Conservation (phyloP, 1,284 basidiomycete genomes). For the Heterobasidion occidentale region DNA sequence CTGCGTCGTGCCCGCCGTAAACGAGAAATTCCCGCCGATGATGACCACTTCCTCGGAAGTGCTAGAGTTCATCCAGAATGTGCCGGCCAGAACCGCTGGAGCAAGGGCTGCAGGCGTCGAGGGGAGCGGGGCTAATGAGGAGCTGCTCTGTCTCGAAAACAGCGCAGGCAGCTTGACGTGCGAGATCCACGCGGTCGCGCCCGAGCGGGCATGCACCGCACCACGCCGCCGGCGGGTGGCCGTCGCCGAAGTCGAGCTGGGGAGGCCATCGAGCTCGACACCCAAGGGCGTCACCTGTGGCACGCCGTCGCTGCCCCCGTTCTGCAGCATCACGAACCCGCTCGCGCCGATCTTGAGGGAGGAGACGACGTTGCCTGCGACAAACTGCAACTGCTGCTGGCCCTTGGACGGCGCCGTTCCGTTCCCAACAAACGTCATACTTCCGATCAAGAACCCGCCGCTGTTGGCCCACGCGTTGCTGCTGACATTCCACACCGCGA, state of each 20-base stretch:
- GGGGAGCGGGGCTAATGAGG: conserved; percentile 42
- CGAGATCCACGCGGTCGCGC: conserved; percentile 41
- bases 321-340: conserved; percentile 66
- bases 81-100: conserved; percentile 80
- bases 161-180: conserved; percentile 37
- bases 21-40: conserved; percentile 88
- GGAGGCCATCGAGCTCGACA: conserved; percentile 37
- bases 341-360: conserved; percentile 58
- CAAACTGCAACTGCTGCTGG: conserved; percentile 35
- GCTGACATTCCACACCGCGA: conserved; percentile 73
- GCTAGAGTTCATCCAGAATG: conserved; percentile 84
- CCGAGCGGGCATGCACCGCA: conserved; percentile 16
- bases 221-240: conserved; percentile 28
- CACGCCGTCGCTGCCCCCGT: conserved; percentile 37
- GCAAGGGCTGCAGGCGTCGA: conserved; percentile 47
- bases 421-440: conserved; percentile 65
- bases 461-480: conserved; percentile 60
- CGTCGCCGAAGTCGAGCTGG: conserved; percentile 17
- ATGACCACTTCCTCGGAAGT: conserved; percentile 63
- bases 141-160: conserved; percentile 41
- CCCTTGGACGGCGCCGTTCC: conserved; percentile 35
- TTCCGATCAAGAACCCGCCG: conserved; percentile 71
- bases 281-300: conserved; percentile 55
- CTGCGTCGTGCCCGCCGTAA: conserved; percentile 33
- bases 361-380: conserved; percentile 57